Evolutionary conservation across 228 moss, liverwort and hornwort genomes (phyloP).

Genomic region (Sphagnum magellanicum): DNA sequence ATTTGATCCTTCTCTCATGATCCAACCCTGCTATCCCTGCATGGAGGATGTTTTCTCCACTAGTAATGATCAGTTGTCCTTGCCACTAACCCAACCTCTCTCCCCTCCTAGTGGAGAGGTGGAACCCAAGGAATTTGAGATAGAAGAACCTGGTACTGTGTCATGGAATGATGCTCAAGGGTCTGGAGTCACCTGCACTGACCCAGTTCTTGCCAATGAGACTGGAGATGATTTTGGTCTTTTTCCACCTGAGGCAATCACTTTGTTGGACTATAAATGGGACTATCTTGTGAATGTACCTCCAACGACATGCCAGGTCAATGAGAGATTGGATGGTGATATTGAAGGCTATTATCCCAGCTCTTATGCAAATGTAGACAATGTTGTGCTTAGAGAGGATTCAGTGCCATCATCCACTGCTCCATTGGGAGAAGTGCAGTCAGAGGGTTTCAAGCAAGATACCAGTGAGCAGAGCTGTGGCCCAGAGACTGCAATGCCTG

Average conservation of each 20-base stretch:
- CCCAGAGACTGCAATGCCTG: constrained; percentile 20
- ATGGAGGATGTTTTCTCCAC: constrained; percentile 23
- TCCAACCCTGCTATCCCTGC: constrained; percentile 33
- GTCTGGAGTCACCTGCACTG: constrained; percentile 13
- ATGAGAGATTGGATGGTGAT: constrained; percentile 14
- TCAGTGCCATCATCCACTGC: neutral
- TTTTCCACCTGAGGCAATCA: neutral
- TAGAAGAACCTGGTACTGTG: constrained; percentile 21
- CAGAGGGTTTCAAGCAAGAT: neutral
- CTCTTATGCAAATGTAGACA: neutral
- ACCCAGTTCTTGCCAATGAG: neutral
- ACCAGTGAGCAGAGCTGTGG: constrained; percentile 5
- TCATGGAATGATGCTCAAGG: constrained; percentile 47
- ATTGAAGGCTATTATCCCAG: neutral
- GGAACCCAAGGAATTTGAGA: constrained; percentile 34
- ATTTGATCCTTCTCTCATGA: constrained; percentile 79
- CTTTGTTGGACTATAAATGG: constrained; percentile 9
- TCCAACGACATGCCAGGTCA: constrained; percentile 29
- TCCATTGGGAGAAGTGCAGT: neutral
- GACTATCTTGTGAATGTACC: constrained; percentile 45
- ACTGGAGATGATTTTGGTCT: neutral
- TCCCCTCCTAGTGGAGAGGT: constrained; percentile 16
- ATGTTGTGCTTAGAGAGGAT: neutral
- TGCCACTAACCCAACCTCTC: constrained; percentile 1
- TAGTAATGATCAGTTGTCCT: constrained; percentile 24